phyloP scores from a whole-genome alignment of 441 rosid genomes.

The Biscutella laevigata region DNA sequence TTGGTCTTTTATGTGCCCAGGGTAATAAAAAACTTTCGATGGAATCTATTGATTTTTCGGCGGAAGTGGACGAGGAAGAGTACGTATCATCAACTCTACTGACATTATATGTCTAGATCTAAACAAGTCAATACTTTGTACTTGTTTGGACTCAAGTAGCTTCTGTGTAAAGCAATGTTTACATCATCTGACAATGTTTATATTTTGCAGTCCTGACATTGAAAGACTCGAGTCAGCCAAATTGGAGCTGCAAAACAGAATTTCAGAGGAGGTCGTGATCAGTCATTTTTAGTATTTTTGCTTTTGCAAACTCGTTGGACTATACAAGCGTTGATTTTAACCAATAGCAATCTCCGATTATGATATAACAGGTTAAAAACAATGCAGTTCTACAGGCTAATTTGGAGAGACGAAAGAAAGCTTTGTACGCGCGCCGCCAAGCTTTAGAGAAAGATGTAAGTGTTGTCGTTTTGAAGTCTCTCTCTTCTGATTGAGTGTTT shows the following conservation, averaged over 20 bases:
- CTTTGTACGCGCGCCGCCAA: constrained; percentile 56
- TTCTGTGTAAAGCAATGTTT: too few species aligned
- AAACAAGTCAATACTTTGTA: neutral
- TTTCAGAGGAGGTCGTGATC: constrained; percentile 58
- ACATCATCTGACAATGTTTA: constrained; percentile 15
- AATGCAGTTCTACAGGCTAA: constrained; percentile 54
- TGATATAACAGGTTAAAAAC: constrained; percentile 44
- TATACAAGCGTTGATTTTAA: neutral
- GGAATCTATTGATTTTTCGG: constrained; percentile 58
- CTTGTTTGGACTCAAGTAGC: neutral
- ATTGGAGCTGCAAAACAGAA: constrained; percentile 51
- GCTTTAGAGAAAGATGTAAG: constrained; percentile 79
- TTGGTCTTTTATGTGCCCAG: constrained; percentile 37
- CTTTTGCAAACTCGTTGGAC: neutral
- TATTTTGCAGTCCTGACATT: constrained; percentile 50
- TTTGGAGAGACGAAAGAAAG: constrained; percentile 57
- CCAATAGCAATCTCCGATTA: constrained; percentile 5
- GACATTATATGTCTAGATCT: too few species aligned
- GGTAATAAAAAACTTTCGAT: constrained; percentile 72
- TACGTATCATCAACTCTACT: constrained; percentile 41
- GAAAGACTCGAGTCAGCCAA: constrained; percentile 63
- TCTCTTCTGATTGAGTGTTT: neutral
- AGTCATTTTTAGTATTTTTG: constrained; percentile 15
- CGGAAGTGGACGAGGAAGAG: constrained; percentile 60
- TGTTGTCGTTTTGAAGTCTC: neutral